Evolutionary conservation across 2,329 filamentous ascomycete species (phyloP), one percentile per base, ranked within the genome.

Genomic region (Fusarium lyarnte): DNA sequence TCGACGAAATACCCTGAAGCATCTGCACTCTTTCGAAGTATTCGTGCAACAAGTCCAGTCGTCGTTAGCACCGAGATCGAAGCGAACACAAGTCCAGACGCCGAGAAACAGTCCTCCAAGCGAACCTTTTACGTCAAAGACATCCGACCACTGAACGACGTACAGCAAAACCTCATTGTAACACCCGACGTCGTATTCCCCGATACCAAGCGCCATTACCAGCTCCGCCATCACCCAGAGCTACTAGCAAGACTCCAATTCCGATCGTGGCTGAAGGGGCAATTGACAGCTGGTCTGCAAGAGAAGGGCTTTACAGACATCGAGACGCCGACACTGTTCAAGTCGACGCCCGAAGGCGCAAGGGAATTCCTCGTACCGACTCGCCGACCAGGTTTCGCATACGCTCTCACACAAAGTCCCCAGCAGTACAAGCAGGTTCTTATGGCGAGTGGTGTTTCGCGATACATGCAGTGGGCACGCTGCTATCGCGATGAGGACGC

Each of bases 371-470:
- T 99, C 10, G 95, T 99, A 8, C 96, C 96, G 0, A 97, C 95
- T 2, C 87, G 96, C 33, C 88, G 87, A 39, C 87, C 86, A 3
- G 94, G 94, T 0, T 84, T 91, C 67, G 94, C 94, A 7, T 99
- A 98, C 81, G 96, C 96, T 13, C 85, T 99, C 25, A 95, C 95
- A 0, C 97, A 99, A 80, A 98, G 95, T 73, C 96, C 96, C 1
- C 96, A 99, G 81, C 96, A 99, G 81, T 99, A 98, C 80, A 99
- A 99, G 83, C 96, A 99, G 83, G 93, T 98, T 4, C 87, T 99
- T 45, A 98, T 99, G 94, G 93, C 94, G 1, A 93, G 93, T 68
- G 95, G 95, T 0, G 88, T 98, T 16, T 84, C 87, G 2, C 89
- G 88, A 43, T 99, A 99, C 80, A 97, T 92, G 81, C 96, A 99